Conservation (phyloP, 2,329 filamentous ascomycete genomes). For the Stagonosporopsis vannaccii region DNA sequence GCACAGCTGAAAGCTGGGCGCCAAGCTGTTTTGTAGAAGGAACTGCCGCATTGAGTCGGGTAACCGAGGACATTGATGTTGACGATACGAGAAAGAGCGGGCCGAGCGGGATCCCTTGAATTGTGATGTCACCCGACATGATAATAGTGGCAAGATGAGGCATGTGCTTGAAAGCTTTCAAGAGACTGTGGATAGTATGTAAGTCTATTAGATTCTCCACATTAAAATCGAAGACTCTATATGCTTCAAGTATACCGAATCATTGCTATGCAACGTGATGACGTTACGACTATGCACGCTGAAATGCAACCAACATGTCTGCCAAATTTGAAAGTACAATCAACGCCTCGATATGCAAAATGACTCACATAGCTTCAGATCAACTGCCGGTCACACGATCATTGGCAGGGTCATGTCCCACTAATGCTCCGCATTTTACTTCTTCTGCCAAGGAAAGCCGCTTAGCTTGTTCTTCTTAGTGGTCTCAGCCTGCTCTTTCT, state of each 20-base stretch:
- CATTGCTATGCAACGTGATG: slow-evolving; percentile 3
- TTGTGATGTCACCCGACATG: slow-evolving; percentile 5
- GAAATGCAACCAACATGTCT: slow-evolving; percentile 16
- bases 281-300: slow-evolving; percentile 20
- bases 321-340: slow-evolving; percentile 1
- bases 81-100: slow-evolving; percentile 16
- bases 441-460: slow-evolving; percentile 27
- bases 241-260: not conserved
- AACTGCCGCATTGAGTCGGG: slow-evolving; percentile 19
- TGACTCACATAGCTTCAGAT: not conserved
- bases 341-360: slow-evolving; percentile 10
- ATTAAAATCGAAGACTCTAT: not conserved
- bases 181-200: not conserved
- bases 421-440: not conserved
- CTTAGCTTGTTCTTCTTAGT: slow-evolving; percentile 30
- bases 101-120: not conserved
- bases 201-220: slow-evolving; percentile 5
- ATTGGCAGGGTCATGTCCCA: not conserved
- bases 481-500: slow-evolving; percentile 28
- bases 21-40: slow-evolving; percentile 6
- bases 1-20: slow-evolving; percentile 16
- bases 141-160: not conserved
- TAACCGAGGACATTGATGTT: slow-evolving; percentile 1
- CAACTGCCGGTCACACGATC: not conserved
- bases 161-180: not conserved